Conservation (phyloP, 352 stramenopile species). For the Phytopythium delawarense region DNA sequence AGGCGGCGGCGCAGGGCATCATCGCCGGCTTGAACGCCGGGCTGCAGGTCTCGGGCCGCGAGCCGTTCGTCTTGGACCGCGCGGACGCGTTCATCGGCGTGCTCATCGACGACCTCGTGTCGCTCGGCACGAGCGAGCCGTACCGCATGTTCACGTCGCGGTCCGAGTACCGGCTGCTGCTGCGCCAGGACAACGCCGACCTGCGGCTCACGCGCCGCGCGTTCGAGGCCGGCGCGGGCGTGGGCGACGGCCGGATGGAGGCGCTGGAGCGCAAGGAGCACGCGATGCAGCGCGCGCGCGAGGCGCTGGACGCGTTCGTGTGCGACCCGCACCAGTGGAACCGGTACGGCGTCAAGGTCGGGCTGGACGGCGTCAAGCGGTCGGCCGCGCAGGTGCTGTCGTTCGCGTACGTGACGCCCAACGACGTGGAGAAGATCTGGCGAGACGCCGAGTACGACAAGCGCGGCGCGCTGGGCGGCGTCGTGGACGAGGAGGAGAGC, state of each 20-base stretch:
- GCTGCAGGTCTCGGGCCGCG: slow-evolving; percentile 53
- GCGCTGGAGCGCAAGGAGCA: slow-evolving; percentile 85
- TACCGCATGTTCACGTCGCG: slow-evolving; percentile 99
- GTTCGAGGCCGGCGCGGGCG: slow-evolving; percentile 71
- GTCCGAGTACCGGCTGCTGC: slow-evolving; percentile 86
- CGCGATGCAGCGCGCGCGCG: slow-evolving; percentile 48
- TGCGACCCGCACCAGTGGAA: slow-evolving; percentile 82
- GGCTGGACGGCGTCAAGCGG: slow-evolving; percentile 75
- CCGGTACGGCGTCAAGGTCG: slow-evolving; percentile 72
- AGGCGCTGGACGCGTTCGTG: slow-evolving; percentile 52
- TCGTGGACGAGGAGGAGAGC: slow-evolving; percentile 14
- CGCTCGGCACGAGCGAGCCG: slow-evolving; percentile 94
- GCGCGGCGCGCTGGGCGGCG: slow-evolving; percentile 37
- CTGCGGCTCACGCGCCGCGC: slow-evolving; percentile 94
- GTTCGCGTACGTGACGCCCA: slow-evolving; percentile 54
- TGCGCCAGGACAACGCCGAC: slow-evolving; percentile 96
- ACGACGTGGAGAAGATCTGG: slow-evolving; percentile 65
- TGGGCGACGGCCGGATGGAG: slow-evolving; percentile 66
- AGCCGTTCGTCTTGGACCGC: slow-evolving; percentile 91
- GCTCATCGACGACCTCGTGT: slow-evolving; percentile 98
- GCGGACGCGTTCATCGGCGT: slow-evolving; percentile 96
- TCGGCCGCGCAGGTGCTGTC: slow-evolving; percentile 71
- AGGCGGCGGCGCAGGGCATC: slow-evolving; percentile 97
- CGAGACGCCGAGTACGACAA: slow-evolving; percentile 36
- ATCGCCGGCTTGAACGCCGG: slow-evolving; percentile 96